Evolutionary conservation across 2,329 filamentous ascomycete species (phyloP), one percentile per base, ranked within the genome.

Genomic region (Furcasterigmium sp.): DNA sequence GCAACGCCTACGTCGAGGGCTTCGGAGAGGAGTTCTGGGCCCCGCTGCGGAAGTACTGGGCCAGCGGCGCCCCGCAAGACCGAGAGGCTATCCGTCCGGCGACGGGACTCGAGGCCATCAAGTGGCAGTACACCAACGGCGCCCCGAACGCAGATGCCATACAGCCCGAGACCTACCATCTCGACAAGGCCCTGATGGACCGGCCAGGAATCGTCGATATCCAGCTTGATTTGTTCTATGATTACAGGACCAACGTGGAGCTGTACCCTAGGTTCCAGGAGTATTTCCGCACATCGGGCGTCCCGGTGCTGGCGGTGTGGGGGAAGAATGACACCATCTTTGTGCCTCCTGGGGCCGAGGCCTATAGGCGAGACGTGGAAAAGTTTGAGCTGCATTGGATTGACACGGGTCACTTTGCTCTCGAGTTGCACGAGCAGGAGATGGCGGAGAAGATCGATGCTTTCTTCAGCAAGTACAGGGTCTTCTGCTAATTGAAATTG

Each of bases 1-100:
- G 77, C 32, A 84, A 82, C 50, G 77, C 78, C 13, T 83, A 82
- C 51, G 60, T 53, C 5, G 75, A 78, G 49, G 79, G 78, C 4
- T 61, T 82, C 5, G 69, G 69, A 13, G 51, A 55, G 17, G 54
- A 57, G 1, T 75, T 78, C 57, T 80, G 76, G 75, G 63, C 61
- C 4, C 69, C 71, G 1, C 48, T 78, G 21, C 53, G 61, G 39
- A 55, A 61, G 21, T 67, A 70, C 45, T 79, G 75, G 75, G 60
- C 47, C 3, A 51, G 59, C 1, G 64, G 60, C 4, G 53, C 57
- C 11, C 45, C 53, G 5, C 51, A 56, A 9, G 58, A 69, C 37
- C 63, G 70, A 18, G 52, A 65, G 0, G 56, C 56, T 3, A 49
- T 77, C 4, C 50, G 54, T 0, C 42, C 53, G 1, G 46, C 52